Evolutionary conservation across 305 asterid genomes (phyloP), one percentile per base, ranked within the genome.

Genomic region (Fraxinus ornus): DNA sequence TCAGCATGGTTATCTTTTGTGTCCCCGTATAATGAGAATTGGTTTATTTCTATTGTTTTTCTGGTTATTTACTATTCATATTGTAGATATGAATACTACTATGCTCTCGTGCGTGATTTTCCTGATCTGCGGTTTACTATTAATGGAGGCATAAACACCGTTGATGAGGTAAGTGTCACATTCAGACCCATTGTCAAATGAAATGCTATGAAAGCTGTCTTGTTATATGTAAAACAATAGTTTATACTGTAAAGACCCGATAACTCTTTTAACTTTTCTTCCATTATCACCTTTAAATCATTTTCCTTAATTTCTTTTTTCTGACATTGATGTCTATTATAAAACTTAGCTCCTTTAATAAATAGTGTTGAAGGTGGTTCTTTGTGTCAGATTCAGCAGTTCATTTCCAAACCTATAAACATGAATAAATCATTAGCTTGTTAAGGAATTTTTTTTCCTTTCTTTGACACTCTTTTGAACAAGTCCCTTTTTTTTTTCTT

Each of bases 71-170:
- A 44, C n/a, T 52, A 15, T 62, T 76, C 19, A 32, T 82, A 60
- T 66, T 87, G 88, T 91, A 95, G 99, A 87, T 95, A 94, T 24
- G 99, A 95, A 88, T 95, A 85, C 90, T 95, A 84, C 90, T 95
- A 94, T 90, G 99, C 97, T 80, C 95, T 95, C 41, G 91, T 92
- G 84, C 99, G 99, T 75, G 99, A 95, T 93, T 95, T 95, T 83
- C 99, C 99, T 70, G 92, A 95, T 87, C 83, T 95, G 80, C 93
- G 78, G 80, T 95, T 95, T 84, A 95, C 98, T 82, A 90, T 95
- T 73, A 95, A 95, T 87, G 99, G 99, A 81, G 99, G 99, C 87
- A 92, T 95, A 84, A 93, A 92, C 82, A 89, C 98, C 36, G 80
- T 93, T 71, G 90, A 88, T 82, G 99, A 95, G 97, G 98, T 95